A percentile compares a stretch with the other conserved stretches of the same genome.
These are phyloP conservation scores for Oryza rufipogon DNA, from an alignment of 176 grass and related monocot species.

Conservation along the genomic window DNA sequence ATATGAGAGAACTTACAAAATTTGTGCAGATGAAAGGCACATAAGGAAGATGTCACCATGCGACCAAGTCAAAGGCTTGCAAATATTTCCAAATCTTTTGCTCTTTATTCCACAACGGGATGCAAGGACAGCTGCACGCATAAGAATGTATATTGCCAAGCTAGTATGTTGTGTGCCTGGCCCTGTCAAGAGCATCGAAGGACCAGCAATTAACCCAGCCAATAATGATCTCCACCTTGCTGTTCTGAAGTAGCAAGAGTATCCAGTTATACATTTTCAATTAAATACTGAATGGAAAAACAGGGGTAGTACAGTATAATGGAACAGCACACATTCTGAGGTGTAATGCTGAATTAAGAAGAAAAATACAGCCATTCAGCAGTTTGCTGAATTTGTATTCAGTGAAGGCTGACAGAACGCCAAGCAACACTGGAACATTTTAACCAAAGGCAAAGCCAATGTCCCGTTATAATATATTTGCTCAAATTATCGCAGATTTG, in stretches of 20 bases:
- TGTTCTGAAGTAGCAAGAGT: constrained; percentile 76
- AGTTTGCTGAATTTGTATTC: constrained; percentile 6
- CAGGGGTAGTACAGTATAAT: neutral
- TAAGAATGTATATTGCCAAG: constrained; percentile 95
- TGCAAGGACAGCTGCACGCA: constrained; percentile 83
- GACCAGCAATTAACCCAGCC: constrained; percentile 87
- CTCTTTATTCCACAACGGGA: constrained; percentile 97
- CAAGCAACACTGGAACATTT: neutral
- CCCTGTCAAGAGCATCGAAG: constrained; percentile 93
- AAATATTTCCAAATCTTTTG: constrained; percentile 78
- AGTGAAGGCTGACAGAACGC: neutral
- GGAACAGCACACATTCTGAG: constrained; percentile 9
- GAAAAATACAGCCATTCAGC: neutral
- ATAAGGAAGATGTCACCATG: constrained; percentile 97
- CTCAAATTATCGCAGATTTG: neutral
- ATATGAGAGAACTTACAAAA: constrained; percentile 69
- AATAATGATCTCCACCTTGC: constrained; percentile 87
- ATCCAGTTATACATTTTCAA: constrained; percentile 28
- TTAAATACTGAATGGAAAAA: neutral
- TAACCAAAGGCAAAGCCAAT: neutral
- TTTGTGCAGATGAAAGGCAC: constrained; percentile 95
- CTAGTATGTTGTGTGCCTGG: constrained; percentile 89
- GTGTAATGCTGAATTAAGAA: neutral
- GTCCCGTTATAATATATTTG: neutral
- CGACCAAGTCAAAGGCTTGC: constrained; percentile 96